Conservation (phyloP, 2,329 filamentous ascomycete genomes). For the Trichoderma lentiforme region DNA sequence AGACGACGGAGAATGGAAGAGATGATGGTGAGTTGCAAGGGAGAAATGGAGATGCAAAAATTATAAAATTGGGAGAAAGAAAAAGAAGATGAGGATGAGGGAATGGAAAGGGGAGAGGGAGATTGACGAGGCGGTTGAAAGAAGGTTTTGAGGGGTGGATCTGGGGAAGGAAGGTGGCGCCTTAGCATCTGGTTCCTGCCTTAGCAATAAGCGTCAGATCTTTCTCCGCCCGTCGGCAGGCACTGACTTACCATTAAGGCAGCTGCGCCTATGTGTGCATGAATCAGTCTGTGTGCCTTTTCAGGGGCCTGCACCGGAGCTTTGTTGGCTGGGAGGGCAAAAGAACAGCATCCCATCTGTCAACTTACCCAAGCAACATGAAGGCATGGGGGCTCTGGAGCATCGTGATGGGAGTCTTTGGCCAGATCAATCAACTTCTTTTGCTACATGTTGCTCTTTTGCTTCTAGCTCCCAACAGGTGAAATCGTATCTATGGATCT, state of each 20-base stretch:
- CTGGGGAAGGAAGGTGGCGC: slow-evolving; percentile 18
- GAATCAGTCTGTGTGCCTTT: not conserved
- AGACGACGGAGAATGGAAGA: not conserved
- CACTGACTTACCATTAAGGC: not conserved
- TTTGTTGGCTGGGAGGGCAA: not conserved
- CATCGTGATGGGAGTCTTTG: not conserved
- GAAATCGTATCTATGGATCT: not conserved
- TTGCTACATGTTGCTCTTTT: not conserved
- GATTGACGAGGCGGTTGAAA: slow-evolving; percentile 14
- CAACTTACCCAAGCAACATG: not conserved
- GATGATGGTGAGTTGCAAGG: not conserved
- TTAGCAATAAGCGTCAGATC: slow-evolving; percentile 18
- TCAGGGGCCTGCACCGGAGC: not conserved
- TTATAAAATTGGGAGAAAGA: not conserved
- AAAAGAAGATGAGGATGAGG: not conserved
- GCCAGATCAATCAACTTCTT: not conserved
- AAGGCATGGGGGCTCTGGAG: not conserved
- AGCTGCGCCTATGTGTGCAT: not conserved
- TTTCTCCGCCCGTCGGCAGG: slow-evolving; percentile 11
- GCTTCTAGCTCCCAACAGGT: not conserved
- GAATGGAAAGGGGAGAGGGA: slow-evolving; percentile 11
- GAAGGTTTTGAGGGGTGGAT: slow-evolving; percentile 19
- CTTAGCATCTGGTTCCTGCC: slow-evolving; percentile 16
- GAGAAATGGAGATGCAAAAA: not conserved
- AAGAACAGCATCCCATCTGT: not conserved